Percentiles rank a stretch among this genome's conserved stretches.
These are phyloP conservation scores for Notholithocarpus densiflorus DNA, from an alignment of 306 rosid genomes.

Conservation along the genomic window DNA sequence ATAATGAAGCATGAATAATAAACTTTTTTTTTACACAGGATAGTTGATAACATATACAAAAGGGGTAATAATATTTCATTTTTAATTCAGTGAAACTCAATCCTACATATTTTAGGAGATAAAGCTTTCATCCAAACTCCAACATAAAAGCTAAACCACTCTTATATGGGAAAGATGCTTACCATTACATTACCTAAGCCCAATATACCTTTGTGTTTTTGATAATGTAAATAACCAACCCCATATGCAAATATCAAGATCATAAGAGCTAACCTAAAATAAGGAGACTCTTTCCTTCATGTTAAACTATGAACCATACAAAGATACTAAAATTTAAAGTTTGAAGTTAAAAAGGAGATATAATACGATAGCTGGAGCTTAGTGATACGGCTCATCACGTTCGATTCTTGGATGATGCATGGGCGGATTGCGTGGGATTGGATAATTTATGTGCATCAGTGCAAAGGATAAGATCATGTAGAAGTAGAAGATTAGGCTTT, in stretches of 20 bases:
- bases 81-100: neutral
- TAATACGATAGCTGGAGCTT: neutral
- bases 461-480: too few species aligned
- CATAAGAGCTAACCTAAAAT: too few species aligned
- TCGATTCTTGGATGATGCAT: too few species aligned
- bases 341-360: neutral
- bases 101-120: neutral
- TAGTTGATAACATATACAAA: neutral
- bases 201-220: neutral
- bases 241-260: neutral
- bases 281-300: too few species aligned
- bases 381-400: neutral
- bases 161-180: neutral
- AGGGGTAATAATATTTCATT: neutral
- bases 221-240: neutral
- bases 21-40: neutral
- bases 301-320: neutral
- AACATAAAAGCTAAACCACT: neutral
- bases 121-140: neutral
- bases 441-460: too few species aligned
- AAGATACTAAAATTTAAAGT: neutral
- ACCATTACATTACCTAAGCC: neutral
- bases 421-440: too few species aligned
- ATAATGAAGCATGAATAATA: neutral
- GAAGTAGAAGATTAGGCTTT: too few species aligned